These are phyloP conservation scores for Penicillium salamii DNA, from an alignment of 495 filamentous ascomycete species.

Conservation along the genomic window DNA sequence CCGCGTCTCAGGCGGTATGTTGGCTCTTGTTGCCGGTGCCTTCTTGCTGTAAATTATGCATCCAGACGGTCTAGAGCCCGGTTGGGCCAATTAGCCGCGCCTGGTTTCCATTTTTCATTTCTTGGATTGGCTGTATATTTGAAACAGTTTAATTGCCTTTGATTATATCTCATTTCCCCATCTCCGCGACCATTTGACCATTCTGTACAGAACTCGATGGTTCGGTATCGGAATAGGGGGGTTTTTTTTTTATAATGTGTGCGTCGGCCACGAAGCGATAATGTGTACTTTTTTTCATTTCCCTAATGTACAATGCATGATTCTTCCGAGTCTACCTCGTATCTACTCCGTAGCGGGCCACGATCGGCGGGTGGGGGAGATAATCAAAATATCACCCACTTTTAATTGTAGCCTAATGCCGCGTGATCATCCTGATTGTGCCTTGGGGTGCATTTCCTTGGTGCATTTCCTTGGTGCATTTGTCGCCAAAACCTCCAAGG, in stretches of 20 bases:
- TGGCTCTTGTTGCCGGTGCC: conserved; percentile 36
- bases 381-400: background rate
- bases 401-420: conserved; percentile 4
- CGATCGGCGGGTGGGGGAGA: background rate
- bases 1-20: conserved; percentile 38
- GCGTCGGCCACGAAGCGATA: too few relatives aligned
- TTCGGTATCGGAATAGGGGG: background rate
- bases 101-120: background rate
- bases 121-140: background rate
- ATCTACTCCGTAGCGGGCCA: too few relatives aligned
- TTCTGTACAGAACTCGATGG: too few relatives aligned
- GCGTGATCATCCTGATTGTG: conserved; percentile 1
- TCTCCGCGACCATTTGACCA: too few relatives aligned
- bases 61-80: background rate
- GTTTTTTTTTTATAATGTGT: too few relatives aligned
- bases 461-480: too few relatives aligned
- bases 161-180: too few relatives aligned
- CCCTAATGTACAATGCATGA: too few relatives aligned
- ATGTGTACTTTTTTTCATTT: too few relatives aligned
- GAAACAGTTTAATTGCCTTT: background rate
- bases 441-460: too few relatives aligned
- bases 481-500: too few relatives aligned
- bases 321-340: too few relatives aligned
- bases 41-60: conserved; percentile 29
- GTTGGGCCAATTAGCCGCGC: background rate